Evolutionary conservation across 768 basidiomycete genomes (phyloP).

Genomic region (Termitomyces sp.): DNA sequence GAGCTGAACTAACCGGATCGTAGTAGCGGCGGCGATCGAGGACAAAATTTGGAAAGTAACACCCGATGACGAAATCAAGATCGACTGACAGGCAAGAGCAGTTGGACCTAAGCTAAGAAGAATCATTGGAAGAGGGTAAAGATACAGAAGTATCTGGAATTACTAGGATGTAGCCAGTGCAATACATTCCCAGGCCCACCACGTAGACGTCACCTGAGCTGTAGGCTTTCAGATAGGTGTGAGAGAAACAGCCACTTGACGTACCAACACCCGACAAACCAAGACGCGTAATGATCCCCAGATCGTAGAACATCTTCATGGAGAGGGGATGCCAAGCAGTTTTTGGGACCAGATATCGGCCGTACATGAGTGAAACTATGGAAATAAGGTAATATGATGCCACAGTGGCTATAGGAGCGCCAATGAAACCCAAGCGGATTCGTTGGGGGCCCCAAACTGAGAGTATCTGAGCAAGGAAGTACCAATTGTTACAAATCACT

Average conservation of each 20-base stretch:
- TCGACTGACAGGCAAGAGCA: conserved; percentile 50
- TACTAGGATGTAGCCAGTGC: conserved; percentile 37
- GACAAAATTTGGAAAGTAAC: conserved; percentile 81
- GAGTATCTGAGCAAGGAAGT: neutral
- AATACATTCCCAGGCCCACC: no score
- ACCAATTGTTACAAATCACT: neutral
- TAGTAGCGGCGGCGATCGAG: conserved; percentile 72
- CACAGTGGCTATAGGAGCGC: conserved; percentile 86
- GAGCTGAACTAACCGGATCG: conserved; percentile 60
- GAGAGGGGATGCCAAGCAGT: conserved; percentile 79
- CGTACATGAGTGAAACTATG: conserved; percentile 56
- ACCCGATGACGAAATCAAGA: neutral
- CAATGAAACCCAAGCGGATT: conserved; percentile 81
- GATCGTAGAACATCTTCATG: conserved; percentile 29
- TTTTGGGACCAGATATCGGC: conserved; percentile 52
- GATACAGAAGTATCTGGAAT: neutral
- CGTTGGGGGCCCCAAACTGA: conserved; percentile 77
- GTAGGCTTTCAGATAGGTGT: no score
- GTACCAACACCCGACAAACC: conserved; percentile 39
- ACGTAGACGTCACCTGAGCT: conserved; percentile 54
- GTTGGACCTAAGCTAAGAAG: conserved; percentile 64
- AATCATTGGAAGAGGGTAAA: neutral
- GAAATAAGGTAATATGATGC: conserved; percentile 81
- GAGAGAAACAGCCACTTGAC: neutral
- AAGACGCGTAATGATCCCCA: conserved; percentile 65